Evolutionary conservation across 768 basidiomycete genomes (phyloP), one percentile per base, ranked within the genome.

Genomic region (Rhizopogon vulgaris): DNA sequence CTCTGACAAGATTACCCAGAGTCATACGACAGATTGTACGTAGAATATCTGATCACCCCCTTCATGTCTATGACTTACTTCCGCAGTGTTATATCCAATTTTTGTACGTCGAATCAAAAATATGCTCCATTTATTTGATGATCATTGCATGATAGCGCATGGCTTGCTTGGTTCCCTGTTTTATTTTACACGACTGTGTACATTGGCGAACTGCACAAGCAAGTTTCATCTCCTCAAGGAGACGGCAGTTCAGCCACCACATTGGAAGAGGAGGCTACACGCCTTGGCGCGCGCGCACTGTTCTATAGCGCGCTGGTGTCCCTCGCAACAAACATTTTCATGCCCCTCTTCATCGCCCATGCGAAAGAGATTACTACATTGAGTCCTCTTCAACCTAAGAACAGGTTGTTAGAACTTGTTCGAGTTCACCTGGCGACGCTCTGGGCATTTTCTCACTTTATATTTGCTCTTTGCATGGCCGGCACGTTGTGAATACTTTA

Each of bases 101-200:
- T 66, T 89, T 90, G 85, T 90, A 63, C 60, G 83, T 69, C 25
- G n/a, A 18, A 37, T 34, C 32, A 10, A 14, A 40, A 30, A 43
- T 17, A 9, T 9, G 7, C 11, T n/a, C 27, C 4, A 41, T 40
- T 8, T 17, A 34, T 58, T 49, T 39, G 25, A 39, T 9, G 18
- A 32, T 56, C 15, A 60, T 18, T 9, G 41, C 24, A 8, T 15
- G 14, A 10, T 51, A 91, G 90, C 54, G 78, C 83, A 11, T 94
- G 84, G 84, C 75, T 94, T 53, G 88, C 82, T 7, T 97, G 95
- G 95, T 96, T 95, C 62, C 94, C 94, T 0, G 71, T 93, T 24
- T 74, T 95, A 1, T 94, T 94, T 69, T 94, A 92, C 71, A 86
- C 84, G 3, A 87, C 88, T 1, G 73, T 90, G 24, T 97, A 93